These are phyloP conservation scores for Wickerhamiella shivajii DNA, from an alignment of 805 yeast species.

Conservation along the genomic window DNA sequence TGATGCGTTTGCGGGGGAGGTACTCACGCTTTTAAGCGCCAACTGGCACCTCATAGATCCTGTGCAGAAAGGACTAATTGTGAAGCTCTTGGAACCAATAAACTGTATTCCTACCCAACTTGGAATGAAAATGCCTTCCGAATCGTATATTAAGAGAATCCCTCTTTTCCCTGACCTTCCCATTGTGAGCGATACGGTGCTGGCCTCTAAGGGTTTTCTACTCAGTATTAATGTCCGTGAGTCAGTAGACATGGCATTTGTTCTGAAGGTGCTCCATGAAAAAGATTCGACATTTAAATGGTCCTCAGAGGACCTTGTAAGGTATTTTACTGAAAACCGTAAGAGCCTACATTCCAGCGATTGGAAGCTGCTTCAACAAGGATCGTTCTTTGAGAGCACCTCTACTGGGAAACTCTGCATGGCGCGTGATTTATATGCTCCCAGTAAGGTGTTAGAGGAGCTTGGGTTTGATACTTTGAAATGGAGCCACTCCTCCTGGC, in stretches of 20 bases:
- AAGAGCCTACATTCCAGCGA: slow-evolving; percentile 20
- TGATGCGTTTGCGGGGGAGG: slow-evolving; percentile 18
- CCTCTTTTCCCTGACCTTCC: slow-evolving; percentile 27
- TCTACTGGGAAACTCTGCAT: slow-evolving; percentile 10
- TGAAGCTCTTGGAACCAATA: slow-evolving; percentile 10
- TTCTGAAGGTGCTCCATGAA: slow-evolving; percentile 22
- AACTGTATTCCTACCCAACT: slow-evolving; percentile 27
- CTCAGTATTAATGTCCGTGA: slow-evolving; percentile 24
- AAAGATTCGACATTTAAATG: slow-evolving; percentile 20
- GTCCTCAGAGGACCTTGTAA: slow-evolving; percentile 25
- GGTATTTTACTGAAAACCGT: slow-evolving; percentile 22
- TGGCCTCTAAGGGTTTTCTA: slow-evolving; percentile 18
- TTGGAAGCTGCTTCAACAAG: slow-evolving; percentile 20
- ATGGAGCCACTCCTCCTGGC: slow-evolving; percentile 20
- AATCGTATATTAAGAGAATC: slow-evolving; percentile 23
- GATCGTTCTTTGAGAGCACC: slow-evolving; percentile 20
- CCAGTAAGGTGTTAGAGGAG: slow-evolving; percentile 16
- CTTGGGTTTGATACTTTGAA: slow-evolving; percentile 22
- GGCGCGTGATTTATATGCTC: slow-evolving; percentile 19
- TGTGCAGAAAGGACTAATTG: slow-evolving; percentile 8
- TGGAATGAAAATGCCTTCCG: slow-evolving; percentile 25
- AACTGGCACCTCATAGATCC: slow-evolving; percentile 18
- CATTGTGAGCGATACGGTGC: slow-evolving; percentile 16
- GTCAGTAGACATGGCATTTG: slow-evolving; percentile 27
- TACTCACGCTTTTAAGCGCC: slow-evolving; percentile 17